Conservation (phyloP, 768 basidiomycete genomes). For the Trametes coccinea region DNA sequence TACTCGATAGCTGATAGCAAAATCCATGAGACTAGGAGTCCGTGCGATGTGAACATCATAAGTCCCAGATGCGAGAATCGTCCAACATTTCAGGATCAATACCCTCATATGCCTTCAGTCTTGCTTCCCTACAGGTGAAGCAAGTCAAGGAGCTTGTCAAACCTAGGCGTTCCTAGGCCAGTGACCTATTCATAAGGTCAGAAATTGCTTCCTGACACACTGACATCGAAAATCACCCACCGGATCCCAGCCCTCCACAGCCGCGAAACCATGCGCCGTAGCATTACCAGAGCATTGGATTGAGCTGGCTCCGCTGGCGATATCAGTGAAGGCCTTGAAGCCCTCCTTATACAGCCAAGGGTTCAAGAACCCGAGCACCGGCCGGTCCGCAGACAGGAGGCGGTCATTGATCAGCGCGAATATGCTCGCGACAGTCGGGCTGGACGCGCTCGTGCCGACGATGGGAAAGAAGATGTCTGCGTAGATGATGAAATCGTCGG, state of each 20-base stretch:
- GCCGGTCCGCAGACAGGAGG: constrained; percentile 26
- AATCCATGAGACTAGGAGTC: no score
- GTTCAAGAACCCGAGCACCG: constrained; percentile 39
- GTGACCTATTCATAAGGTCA: constrained; percentile 24
- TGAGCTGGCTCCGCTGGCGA: constrained; percentile 22
- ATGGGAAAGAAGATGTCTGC: constrained; percentile 30
- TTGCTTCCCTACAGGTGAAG: background rate
- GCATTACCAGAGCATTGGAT: constrained; percentile 27
- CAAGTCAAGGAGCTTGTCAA: constrained; percentile 23
- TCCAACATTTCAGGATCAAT: no score
- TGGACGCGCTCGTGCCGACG: constrained; percentile 60
- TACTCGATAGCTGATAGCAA: no score
- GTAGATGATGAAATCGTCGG: constrained; percentile 27
- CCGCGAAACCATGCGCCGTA: constrained; percentile 34
- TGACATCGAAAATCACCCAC: constrained; percentile 18
- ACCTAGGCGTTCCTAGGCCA: constrained; percentile 36
- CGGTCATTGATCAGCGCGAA: constrained; percentile 53
- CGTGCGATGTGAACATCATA: no score
- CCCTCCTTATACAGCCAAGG: constrained; percentile 34
- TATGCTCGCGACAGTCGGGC: constrained; percentile 64
- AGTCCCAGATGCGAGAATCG: background rate
- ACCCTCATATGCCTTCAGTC: background rate
- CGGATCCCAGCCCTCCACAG: constrained; percentile 34
- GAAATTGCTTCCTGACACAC: no score
- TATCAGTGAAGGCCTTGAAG: constrained; percentile 28